These are phyloP conservation scores for Rhexocercosporidium sp. DNA, from an alignment of 2,329 filamentous ascomycete species.

Conservation along the genomic window DNA sequence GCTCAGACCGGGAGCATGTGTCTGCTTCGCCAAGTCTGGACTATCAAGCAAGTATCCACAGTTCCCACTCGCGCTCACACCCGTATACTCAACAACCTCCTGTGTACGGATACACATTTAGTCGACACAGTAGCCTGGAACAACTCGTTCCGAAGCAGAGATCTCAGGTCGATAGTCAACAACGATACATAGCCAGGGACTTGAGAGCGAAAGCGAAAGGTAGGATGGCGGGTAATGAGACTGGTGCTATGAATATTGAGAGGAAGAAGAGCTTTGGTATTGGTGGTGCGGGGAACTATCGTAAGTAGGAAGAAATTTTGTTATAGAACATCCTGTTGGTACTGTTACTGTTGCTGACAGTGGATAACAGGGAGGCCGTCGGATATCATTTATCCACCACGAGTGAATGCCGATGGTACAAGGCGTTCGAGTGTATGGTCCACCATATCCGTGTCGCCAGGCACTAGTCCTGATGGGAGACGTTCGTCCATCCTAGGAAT, in stretches of 20 bases:
- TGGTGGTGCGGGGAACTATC: conserved; percentile 42
- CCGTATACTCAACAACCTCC: conserved; percentile 1
- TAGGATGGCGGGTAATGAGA: conserved; percentile 15
- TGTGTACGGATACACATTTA: background rate
- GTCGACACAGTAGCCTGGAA: conserved; percentile 18
- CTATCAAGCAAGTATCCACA: conserved; percentile 17
- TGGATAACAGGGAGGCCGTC: conserved; percentile 36
- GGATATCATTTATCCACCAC: conserved; percentile 36
- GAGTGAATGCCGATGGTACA: conserved; percentile 31
- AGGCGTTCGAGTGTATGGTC: conserved; percentile 35
- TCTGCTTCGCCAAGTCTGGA: conserved; percentile 3
- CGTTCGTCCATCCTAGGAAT: conserved; percentile 26
- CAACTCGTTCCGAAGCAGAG: conserved; percentile 17
- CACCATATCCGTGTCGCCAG: conserved; percentile 17
- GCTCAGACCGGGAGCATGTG: background rate
- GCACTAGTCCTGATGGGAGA: conserved; percentile 29
- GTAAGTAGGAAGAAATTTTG: conserved; percentile 26
- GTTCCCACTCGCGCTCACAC: conserved; percentile 12
- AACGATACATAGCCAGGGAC: conserved; percentile 3
- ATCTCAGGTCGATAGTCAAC: conserved; percentile 15
- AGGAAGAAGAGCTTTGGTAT: conserved; percentile 39
- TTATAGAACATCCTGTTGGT: background rate
- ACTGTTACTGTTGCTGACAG: background rate
- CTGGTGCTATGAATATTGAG: conserved; percentile 23
- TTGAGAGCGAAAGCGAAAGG: background rate